Base-by-base conservation (phyloP, 176 grass and related monocot species). In the Aegilops tauschii region DNA sequence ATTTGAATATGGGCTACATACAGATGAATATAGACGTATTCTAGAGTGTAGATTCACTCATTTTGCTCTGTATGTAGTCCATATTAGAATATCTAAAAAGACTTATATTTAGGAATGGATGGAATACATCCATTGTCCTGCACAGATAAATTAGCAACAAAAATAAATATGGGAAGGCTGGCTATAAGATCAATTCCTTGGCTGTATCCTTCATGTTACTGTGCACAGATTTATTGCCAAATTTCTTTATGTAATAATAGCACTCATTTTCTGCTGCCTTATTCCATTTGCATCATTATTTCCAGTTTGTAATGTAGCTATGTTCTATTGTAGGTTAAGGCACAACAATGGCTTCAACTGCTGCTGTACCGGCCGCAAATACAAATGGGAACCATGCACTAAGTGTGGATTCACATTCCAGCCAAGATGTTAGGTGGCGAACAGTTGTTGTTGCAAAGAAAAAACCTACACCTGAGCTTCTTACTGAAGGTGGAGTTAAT, bases 381-480 rank as follows among this genome's bases (percentile, higher is more conserved):
- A 81, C 86, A 28, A 95, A 93, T 87, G 76, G 83, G 31, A 94
- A 89, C 39, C 85, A 85, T 86, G 88, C 93, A 66, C 70, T 90
- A 64, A 95, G 89, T 69, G 72, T 92, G 47, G 91, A 93, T 40
- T 94, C 92, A 3, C 87, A 88, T 61, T 83, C 92, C 66, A 93
- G 91, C 85, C 82, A 89, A 82, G 90, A 96, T 81, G 84, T 87
- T 65, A 90, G 77, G 75, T 84, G 86, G 80, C 91, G 93, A 59
- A 88, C 87, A 18, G 82, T 87, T 61, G 44, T 86, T 76, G 36
- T 91, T 34, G 68, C 71, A 31, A 93, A 89, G 67, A 95, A 91
- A 82, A 91, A 83, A 83, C 27, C 72, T 17, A 59, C 64, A 11
- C 52, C 90, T 36, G 88, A 94, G 82, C 52, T 83, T 34, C 66